Conservation (phyloP, 371 early-diverging fungal genomes). For the Chytridiales sp. region DNA sequence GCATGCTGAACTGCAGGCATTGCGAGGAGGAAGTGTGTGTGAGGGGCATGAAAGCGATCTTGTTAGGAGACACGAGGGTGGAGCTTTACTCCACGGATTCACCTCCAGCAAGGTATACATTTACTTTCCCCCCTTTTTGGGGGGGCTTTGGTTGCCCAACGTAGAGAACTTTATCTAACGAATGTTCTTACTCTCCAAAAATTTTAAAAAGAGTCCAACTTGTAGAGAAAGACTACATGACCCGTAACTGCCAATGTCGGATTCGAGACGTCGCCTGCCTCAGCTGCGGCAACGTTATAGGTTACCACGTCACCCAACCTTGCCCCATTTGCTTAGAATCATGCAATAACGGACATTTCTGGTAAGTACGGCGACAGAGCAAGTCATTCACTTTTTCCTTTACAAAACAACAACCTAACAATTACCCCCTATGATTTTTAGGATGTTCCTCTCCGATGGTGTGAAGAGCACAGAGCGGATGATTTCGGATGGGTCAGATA, state of each 20-base stretch:
- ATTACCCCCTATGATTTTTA: too few relatives aligned
- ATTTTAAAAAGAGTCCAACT: constrained; percentile 41
- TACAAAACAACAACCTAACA: too few relatives aligned
- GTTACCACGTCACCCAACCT: constrained; percentile 95
- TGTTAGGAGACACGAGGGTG: constrained; percentile 49
- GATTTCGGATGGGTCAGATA: constrained; percentile 16
- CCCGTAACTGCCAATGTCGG: constrained; percentile 49
- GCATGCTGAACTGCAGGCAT: constrained; percentile 47
- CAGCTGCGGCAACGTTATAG: constrained; percentile 84
- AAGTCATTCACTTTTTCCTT: too few relatives aligned
- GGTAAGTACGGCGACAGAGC: constrained; percentile 2
- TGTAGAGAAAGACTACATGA: constrained; percentile 49
- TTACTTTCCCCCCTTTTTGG: background rate
- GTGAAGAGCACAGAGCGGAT: constrained; percentile 20
- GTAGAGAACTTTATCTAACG: background rate
- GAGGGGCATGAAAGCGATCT: constrained; percentile 52
- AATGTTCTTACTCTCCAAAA: background rate
- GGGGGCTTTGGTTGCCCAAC: too few relatives aligned
- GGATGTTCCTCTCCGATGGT: constrained; percentile 15
- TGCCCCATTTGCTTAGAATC: constrained; percentile 87
- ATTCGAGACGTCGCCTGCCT: constrained; percentile 52
- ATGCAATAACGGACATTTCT: constrained; percentile 71
- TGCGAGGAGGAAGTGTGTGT: constrained; percentile 43
- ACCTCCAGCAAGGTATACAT: constrained; percentile 35
- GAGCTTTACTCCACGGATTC: constrained; percentile 53